phyloP scores from a whole-genome alignment of 2,329 filamentous ascomycete species.

The Ceratocystis albifundus region DNA sequence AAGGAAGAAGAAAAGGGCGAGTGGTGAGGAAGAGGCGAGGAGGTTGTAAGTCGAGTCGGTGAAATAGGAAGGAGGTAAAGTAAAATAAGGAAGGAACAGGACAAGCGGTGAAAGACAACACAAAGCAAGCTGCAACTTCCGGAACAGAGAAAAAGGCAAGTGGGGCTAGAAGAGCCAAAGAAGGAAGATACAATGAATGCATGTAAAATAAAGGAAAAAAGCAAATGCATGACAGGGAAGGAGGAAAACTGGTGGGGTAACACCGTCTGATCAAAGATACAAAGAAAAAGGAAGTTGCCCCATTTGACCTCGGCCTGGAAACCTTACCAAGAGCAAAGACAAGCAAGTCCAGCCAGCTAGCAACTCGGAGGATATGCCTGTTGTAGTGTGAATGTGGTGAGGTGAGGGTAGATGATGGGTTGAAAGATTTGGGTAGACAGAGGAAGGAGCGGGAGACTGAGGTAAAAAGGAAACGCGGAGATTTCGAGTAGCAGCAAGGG shows the following conservation, averaged over 20 bases:
- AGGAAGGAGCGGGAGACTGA: not conserved
- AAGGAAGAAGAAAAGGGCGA: not conserved
- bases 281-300: constrained; percentile 2
- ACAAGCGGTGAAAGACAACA: constrained; percentile 13
- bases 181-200: not conserved
- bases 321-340: not conserved
- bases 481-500: not conserved
- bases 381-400: not conserved
- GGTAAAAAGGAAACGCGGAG: not conserved
- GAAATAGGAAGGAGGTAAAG: constrained; percentile 1
- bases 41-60: not conserved
- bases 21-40: not conserved
- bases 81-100: not conserved
- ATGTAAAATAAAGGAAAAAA: constrained; percentile 7
- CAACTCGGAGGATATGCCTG: not conserved
- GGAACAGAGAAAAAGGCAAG: not conserved
- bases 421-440: not conserved
- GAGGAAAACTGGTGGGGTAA: not conserved
- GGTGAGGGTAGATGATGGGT: no score
- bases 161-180: not conserved
- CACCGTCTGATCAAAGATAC: not conserved
- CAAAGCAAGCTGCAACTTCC: not conserved
- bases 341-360: not conserved
- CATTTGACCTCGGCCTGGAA: not conserved
- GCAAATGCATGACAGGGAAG: constrained; percentile 7